Evolutionary conservation across 2,329 filamentous ascomycete genomes (phyloP).

Genomic region (Colletotrichum karsti): DNA sequence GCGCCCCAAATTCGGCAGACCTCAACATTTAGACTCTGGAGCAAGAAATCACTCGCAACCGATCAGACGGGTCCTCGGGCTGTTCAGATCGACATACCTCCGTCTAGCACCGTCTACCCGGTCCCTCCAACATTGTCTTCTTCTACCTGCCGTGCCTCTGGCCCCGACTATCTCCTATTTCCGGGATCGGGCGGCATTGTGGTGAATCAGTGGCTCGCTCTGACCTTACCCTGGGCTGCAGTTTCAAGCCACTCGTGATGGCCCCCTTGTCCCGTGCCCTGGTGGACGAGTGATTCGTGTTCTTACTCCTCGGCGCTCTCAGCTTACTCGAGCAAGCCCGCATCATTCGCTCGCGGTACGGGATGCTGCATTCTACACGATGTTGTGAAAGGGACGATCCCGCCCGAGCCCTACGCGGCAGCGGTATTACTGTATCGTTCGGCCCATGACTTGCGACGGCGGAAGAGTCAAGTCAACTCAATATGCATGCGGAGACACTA

Average conservation of each 20-base stretch:
- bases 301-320: background rate
- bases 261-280: background rate
- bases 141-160: background rate
- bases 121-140: background rate
- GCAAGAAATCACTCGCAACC: background rate
- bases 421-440: background rate
- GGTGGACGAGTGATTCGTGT: slow-evolving; percentile 5
- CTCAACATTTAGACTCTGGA: too few relatives aligned
- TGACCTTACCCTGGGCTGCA: background rate
- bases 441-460: background rate
- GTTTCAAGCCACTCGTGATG: slow-evolving; percentile 1
- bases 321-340: background rate
- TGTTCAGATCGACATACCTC: background rate
- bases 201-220: background rate
- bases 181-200: background rate
- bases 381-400: background rate
- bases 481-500: background rate
- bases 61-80: background rate
- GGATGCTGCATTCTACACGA: background rate
- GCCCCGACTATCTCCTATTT: slow-evolving; percentile 3
- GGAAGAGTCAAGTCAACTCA: background rate
- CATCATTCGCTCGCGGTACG: background rate
- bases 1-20: background rate
- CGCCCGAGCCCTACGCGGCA: background rate
- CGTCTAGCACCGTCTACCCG: background rate